These are phyloP conservation scores for Persicaria tinctoria DNA, from an alignment of 148 eudicot species.

Conservation along the genomic window DNA sequence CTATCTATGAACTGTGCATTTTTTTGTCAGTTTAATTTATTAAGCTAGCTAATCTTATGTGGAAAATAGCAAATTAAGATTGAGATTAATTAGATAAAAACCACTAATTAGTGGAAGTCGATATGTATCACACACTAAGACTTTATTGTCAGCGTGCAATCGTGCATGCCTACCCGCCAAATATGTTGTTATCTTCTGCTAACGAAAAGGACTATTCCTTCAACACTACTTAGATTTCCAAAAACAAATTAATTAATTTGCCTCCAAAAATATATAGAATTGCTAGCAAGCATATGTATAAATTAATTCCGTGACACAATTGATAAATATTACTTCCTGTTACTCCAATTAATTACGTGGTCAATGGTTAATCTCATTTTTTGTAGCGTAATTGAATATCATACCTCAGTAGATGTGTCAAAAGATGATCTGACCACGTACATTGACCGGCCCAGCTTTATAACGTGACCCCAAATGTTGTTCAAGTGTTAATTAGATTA, in stretches of 20 bases:
- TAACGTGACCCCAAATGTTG: neutral
- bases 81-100: neutral
- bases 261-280: no score
- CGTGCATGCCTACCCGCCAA: constrained; percentile 1
- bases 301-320: no score
- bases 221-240: neutral
- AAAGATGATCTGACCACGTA: neutral
- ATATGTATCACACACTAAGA: neutral
- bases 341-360: no score
- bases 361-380: no score
- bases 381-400: neutral
- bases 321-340: no score
- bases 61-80: neutral
- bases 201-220: constrained; percentile 1
- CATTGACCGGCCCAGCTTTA: constrained; percentile 2
- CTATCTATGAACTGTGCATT: neutral
- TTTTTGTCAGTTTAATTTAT: neutral
- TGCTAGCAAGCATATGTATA: no score
- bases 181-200: neutral
- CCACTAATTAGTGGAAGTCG: constrained; percentile 7
- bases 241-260: neutral
- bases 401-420: neutral
- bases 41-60: neutral
- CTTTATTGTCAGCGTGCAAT: neutral
- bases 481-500: neutral